phyloP scores from a whole-genome alignment of 2,329 filamentous ascomycete species.

The Paraphoma chrysanthemicola region DNA sequence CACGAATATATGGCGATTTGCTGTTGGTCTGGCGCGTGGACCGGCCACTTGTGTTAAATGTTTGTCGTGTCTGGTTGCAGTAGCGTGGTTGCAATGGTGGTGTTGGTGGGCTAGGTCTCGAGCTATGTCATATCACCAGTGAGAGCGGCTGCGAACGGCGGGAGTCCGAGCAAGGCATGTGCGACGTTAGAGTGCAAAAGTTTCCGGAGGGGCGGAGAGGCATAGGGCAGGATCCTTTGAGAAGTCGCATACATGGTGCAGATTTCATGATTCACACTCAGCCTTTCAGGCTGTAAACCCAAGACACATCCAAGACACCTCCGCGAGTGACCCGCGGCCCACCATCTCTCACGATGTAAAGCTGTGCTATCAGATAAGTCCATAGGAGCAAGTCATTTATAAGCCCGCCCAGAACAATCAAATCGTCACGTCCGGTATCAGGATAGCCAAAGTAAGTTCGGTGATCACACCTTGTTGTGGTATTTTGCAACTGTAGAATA shows the following conservation, averaged over 20 bases:
- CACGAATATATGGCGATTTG: not conserved
- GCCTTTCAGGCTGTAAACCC: not conserved
- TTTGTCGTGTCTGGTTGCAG: conserved; percentile 1
- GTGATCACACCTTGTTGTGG: conserved; percentile 20
- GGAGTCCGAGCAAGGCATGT: conserved; percentile 11
- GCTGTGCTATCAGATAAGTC: no score
- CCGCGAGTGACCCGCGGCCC: not conserved
- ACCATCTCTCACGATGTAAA: not conserved
- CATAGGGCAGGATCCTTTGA: not conserved
- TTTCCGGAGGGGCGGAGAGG: not conserved
- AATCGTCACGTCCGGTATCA: not conserved
- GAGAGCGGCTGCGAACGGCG: conserved; percentile 5
- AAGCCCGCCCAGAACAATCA: not conserved
- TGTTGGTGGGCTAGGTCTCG: not conserved
- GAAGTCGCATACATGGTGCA: not conserved
- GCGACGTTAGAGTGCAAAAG: not conserved
- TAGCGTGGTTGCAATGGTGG: not conserved
- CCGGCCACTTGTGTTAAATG: conserved; percentile 18
- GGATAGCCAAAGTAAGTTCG: not conserved
- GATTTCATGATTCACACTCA: not conserved
- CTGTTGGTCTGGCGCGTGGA: conserved; percentile 10
- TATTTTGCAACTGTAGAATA: conserved; percentile 43
- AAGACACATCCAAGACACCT: not conserved
- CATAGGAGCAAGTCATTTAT: no score
- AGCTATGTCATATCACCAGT: conserved; percentile 22